A percentile compares a stretch with the other conserved stretches of the same genome.
Conservation (phyloP, 768 basidiomycete species). For the Daedaleopsis sinensis region DNA sequence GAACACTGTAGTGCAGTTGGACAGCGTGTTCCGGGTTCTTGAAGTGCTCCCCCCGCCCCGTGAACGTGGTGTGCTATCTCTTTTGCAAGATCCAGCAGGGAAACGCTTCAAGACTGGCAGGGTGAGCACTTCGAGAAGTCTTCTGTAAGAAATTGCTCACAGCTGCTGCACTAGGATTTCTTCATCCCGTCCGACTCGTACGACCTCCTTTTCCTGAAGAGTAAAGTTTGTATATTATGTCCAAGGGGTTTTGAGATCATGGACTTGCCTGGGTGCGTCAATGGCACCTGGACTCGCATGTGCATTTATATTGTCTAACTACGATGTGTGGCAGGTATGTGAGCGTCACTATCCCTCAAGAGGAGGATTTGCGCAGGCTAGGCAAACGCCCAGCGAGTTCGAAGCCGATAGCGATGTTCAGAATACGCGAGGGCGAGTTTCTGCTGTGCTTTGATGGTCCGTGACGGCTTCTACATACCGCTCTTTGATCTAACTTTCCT, state of each 20-base stretch:
- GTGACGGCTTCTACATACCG: constrained; percentile 7
- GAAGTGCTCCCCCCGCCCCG: constrained; percentile 79
- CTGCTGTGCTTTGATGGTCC: constrained; percentile 50
- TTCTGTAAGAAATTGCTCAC: neutral
- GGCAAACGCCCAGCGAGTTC: constrained; percentile 43
- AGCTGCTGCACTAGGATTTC: constrained; percentile 57
- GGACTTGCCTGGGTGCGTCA: constrained; percentile 13
- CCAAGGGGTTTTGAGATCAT: constrained; percentile 16
- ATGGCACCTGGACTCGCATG: neutral
- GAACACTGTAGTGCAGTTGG: constrained; percentile 46
- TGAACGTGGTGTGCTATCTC: too few relatives aligned
- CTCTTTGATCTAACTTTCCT: neutral
- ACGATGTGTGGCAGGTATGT: constrained; percentile 40
- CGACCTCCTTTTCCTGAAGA: constrained; percentile 33
- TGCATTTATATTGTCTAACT: neutral
- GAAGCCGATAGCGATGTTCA: constrained; percentile 51
- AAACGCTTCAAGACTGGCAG: constrained; percentile 50
- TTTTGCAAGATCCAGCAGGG: constrained; percentile 73
- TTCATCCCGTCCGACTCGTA: constrained; percentile 88
- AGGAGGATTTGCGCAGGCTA: constrained; percentile 39
- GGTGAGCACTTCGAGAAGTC: neutral
- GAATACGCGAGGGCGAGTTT: constrained; percentile 52
- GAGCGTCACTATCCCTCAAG: constrained; percentile 46
- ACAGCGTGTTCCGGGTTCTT: constrained; percentile 90
- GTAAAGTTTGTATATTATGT: constrained; percentile 14